These are phyloP conservation scores for Linnemannia exigua DNA, from an alignment of 192 early-diverging fungal species.

Conservation along the genomic window DNA sequence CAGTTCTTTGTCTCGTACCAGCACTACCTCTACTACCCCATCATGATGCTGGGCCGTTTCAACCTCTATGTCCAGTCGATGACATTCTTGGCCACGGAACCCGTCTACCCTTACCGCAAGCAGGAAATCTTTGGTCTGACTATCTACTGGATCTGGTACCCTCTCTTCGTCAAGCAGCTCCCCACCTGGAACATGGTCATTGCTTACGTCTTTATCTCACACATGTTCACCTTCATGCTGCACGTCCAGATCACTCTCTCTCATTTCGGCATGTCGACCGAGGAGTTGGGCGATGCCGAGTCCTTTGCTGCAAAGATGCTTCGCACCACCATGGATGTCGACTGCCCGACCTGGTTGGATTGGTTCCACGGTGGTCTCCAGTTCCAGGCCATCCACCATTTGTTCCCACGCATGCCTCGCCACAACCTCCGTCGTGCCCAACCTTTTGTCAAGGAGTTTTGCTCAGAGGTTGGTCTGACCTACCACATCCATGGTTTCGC, in stretches of 20 bases:
- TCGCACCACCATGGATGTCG: slow-evolving; percentile 96
- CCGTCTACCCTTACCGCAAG: slow-evolving; percentile 78
- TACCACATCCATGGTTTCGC: slow-evolving; percentile 87
- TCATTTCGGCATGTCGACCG: slow-evolving; percentile 96
- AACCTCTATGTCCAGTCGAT: slow-evolving; percentile 89
- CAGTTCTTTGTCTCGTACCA: slow-evolving; percentile 85
- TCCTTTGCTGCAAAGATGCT: slow-evolving; percentile 89
- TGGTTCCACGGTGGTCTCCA: slow-evolving; percentile 99
- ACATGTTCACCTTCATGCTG: slow-evolving; percentile 86
- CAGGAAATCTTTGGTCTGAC: slow-evolving; percentile 83
- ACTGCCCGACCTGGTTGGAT: slow-evolving; percentile 93
- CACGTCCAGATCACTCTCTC: slow-evolving; percentile 97
- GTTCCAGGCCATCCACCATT: slow-evolving; percentile 96
- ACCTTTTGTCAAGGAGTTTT: slow-evolving; percentile 83
- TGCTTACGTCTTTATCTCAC: slow-evolving; percentile 81
- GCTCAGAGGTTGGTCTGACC: slow-evolving; percentile 78
- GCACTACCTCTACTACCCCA: slow-evolving; percentile 88
- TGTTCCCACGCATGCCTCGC: slow-evolving; percentile 94
- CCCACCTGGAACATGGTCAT: slow-evolving; percentile 75
- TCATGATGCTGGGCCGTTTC: slow-evolving; percentile 93
- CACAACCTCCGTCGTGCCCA: slow-evolving; percentile 85
- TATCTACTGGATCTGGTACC: slow-evolving; percentile 87
- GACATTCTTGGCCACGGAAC: slow-evolving; percentile 72
- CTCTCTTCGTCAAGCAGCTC: slow-evolving; percentile 74
- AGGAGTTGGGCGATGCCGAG: slow-evolving; percentile 78